phyloP scores from a whole-genome alignment of 1,139 yeast species.

The Hemisphaericaspora lyxosophila region DNA sequence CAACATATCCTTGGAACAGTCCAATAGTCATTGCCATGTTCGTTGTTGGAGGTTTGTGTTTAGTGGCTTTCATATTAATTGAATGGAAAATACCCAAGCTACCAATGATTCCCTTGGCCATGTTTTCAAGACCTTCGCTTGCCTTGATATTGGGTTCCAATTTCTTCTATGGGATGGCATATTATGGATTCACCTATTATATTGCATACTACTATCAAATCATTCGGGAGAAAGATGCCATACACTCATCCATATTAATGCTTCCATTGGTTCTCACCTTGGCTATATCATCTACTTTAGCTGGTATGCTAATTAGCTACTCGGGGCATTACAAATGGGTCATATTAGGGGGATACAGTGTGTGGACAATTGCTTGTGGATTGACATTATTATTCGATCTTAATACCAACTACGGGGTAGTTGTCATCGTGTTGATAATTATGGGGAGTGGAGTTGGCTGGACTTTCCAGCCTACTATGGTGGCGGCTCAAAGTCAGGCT shows the following conservation, averaged over 20 bases:
- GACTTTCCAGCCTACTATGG: conserved; percentile 55
- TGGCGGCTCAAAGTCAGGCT: conserved; percentile 52
- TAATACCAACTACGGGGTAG: conserved; percentile 28
- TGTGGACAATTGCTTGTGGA: conserved; percentile 44
- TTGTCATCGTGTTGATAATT: conserved; percentile 34
- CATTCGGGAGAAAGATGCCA: conserved; percentile 37
- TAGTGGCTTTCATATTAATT: conserved; percentile 35
- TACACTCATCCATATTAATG: conserved; percentile 35
- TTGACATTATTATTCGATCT: conserved; percentile 34
- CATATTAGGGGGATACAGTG: conserved; percentile 38
- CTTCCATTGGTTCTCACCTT: conserved; percentile 41
- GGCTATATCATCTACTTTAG: conserved; percentile 29
- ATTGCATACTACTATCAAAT: conserved; percentile 50
- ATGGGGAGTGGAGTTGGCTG: conserved; percentile 52
- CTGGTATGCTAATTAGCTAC: conserved; percentile 43
- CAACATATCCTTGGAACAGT: conserved; percentile 50
- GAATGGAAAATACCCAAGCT: conserved; percentile 48
- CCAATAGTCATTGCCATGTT: conserved; percentile 46
- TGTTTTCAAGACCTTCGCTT: conserved; percentile 38
- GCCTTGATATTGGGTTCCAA: conserved; percentile 39
- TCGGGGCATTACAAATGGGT: conserved; percentile 42
- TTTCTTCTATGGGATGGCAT: conserved; percentile 50
- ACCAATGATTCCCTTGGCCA: conserved; percentile 53
- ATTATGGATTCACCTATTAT: conserved; percentile 45
- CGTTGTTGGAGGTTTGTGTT: conserved; percentile 41